Percentiles rank a stretch among this genome's conserved stretches.
phyloP scores from a whole-genome alignment of 75 land plant genomes.

The Ceratopteris richardii region DNA sequence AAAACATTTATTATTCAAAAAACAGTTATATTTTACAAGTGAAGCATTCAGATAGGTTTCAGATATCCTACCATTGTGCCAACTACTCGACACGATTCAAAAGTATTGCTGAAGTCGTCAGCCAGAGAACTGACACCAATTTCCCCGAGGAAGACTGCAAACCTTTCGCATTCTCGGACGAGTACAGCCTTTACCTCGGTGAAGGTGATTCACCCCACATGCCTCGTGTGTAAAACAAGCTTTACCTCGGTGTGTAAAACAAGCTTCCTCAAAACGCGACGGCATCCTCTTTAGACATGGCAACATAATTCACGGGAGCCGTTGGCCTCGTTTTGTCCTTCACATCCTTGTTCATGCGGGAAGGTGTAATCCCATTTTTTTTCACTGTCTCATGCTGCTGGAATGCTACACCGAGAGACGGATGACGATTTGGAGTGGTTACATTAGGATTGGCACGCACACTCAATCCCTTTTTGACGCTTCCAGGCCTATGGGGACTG shows the following conservation, averaged over 20 bases:
- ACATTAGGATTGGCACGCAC: conserved; percentile 29
- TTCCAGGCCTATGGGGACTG: conserved; percentile 21
- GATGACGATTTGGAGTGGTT: conserved; percentile 21
- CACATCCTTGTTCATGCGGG: conserved; percentile 23
- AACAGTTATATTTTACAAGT: too few relatives aligned
- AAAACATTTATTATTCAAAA: too few relatives aligned
- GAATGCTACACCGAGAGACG: conserved; percentile 7
- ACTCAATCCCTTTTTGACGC: conserved; percentile 42
- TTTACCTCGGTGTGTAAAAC: too few relatives aligned
- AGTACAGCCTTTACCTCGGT: too few relatives aligned
- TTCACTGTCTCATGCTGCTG: conserved; percentile 17
- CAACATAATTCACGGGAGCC: conserved; percentile 45
- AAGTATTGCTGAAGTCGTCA: too few relatives aligned
- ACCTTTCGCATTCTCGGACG: too few relatives aligned
- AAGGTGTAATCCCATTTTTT: conserved; percentile 20
- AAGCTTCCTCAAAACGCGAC: background rate
- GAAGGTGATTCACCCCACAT: too few relatives aligned
- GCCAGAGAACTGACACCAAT: too few relatives aligned
- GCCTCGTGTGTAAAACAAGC: too few relatives aligned
- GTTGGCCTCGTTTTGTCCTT: conserved; percentile 4
- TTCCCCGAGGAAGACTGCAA: background rate
- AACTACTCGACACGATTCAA: too few relatives aligned
- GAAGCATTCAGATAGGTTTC: too few relatives aligned
- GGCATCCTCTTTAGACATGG: conserved; percentile 49
- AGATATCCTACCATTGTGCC: too few relatives aligned